phyloP scores from a whole-genome alignment of 208 protist species.

The Crithidia mellificae region DNA sequence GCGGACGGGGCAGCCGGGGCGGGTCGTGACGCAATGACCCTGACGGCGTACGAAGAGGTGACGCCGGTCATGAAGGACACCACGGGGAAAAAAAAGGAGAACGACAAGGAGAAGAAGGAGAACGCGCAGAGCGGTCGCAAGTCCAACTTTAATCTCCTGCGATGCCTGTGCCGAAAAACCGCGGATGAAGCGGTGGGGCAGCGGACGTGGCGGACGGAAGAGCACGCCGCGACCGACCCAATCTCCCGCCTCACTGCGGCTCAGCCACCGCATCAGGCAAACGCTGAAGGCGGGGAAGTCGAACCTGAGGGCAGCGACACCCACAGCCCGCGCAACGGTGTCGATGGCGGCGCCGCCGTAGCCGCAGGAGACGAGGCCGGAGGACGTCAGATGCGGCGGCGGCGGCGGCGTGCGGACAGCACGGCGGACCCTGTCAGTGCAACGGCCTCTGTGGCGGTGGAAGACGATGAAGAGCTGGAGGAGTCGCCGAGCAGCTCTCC shows the following conservation, averaged over 20 bases:
- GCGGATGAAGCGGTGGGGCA: conserved; percentile 1
- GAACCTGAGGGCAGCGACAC: too few relatives aligned
- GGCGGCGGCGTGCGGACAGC: background rate
- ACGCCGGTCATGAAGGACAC: background rate
- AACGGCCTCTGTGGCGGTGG: conserved; percentile 5
- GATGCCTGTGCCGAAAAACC: conserved; percentile 4
- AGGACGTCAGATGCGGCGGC: too few relatives aligned
- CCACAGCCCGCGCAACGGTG: too few relatives aligned
- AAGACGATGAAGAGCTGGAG: background rate
- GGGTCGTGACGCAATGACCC: background rate
- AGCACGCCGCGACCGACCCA: background rate
- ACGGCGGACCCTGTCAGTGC: background rate
- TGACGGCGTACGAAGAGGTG: conserved; percentile 37
- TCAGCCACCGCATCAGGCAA: background rate
- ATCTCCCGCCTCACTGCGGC: background rate
- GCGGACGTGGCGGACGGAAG: conserved; percentile 26
- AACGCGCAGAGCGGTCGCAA: background rate
- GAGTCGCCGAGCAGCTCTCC: background rate
- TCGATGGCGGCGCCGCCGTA: background rate
- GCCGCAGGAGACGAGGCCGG: background rate
- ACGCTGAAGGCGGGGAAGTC: too few relatives aligned
- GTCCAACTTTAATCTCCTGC: conserved; percentile 9
- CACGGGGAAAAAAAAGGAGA: background rate
- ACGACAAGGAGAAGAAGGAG: background rate
- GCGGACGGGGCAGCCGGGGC: background rate